Evolutionary conservation across 345 rosid species (phyloP).

Genomic region (Eucalyptus shirleyi): DNA sequence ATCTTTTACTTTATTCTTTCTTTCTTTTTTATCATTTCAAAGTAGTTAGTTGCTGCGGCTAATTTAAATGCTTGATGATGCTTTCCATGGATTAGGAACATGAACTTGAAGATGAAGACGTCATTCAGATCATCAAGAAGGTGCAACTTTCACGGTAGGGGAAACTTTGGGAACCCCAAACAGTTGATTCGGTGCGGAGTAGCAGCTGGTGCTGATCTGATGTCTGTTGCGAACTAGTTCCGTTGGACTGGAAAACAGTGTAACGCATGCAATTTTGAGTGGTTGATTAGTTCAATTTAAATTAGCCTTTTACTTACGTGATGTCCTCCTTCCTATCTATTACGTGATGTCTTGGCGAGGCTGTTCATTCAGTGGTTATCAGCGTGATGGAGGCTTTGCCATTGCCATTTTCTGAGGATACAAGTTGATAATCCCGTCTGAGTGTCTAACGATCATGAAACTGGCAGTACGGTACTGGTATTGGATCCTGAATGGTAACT

Average conservation of each 20-base stretch:
- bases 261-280: neutral
- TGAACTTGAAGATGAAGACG: conserved; percentile 95
- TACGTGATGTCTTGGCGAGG: neutral
- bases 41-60: neutral
- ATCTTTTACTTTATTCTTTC: neutral
- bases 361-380: neutral
- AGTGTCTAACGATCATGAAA: neutral
- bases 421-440: neutral
- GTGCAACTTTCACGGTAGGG: conserved; percentile 8
- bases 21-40: neutral
- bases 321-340: neutral
- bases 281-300: neutral
- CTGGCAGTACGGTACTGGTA: neutral
- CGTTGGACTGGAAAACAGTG: neutral
- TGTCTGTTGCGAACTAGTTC: neutral
- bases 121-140: conserved; percentile 90
- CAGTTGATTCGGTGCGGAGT: neutral
- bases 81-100: conserved; percentile 51
- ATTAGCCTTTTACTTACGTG: neutral
- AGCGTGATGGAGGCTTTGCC: neutral
- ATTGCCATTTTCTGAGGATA: neutral
- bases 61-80: neutral
- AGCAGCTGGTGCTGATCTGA: neutral
- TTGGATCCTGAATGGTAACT: neutral
- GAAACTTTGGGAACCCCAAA: neutral